Evolutionary conservation across 257 asterid genomes (phyloP), one percentile per base, ranked within the genome.

Genomic region (Rehmannia glutinosa): DNA sequence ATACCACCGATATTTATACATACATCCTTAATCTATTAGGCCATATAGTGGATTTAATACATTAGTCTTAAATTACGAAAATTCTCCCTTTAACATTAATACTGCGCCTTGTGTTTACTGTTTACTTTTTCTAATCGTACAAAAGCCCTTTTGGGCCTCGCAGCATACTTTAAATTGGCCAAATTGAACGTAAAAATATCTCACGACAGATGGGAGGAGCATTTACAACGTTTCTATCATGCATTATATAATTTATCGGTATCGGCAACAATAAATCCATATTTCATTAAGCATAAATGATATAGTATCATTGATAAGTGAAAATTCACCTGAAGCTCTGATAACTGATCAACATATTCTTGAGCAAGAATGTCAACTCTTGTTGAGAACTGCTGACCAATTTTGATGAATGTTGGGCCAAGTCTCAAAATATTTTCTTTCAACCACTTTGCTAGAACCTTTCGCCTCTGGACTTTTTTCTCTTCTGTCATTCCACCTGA

Each of bases 311-410:
- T 3, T 2, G 47, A 15, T 46, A 60, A 64, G 20, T 5, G 8
- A 68, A 27, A n/a, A 15, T 13, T 75, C 25, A 93, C 99, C 94
- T 93, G 99, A 68, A 94, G 96, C 84, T 94, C 99, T 12, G 99
- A 94, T 67, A 94, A 77, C 46, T 94, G 97, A 83, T 94, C 99
- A 50, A 94, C 95, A 19, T 91, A 94, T 77, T 91, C 99, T 75
- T 94, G 99, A 73, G 99, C 91, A 74, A 94, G 99, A 85, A 94
- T 94, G 73, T 94, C 99, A 54, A 91, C 97, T 70, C 99, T 83
- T 57, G 99, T 90, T 56, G 99, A 94, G 81, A 94, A 94, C 68
- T 91, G 99, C 83, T 94, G 99, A 39, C 99, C 99, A 53, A 94
- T 89, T 80, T 94, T 94, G 76, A 94, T 94, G 73, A 94, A 94